phyloP scores from a whole-genome alignment of 257 asterid species.

The Nicotiana tabacum region DNA sequence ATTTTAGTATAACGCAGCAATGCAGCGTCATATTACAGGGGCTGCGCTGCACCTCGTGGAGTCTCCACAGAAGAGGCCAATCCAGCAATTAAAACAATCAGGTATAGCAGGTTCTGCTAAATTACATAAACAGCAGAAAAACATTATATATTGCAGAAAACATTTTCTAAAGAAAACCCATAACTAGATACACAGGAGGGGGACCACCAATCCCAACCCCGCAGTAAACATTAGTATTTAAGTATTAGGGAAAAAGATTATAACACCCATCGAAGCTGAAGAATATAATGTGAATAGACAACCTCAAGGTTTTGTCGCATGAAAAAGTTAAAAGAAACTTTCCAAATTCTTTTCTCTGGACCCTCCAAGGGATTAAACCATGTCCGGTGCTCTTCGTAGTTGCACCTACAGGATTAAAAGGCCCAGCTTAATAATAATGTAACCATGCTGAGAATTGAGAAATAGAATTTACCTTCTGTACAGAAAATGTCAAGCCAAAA shows the following conservation, averaged over 20 bases:
- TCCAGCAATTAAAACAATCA: neutral
- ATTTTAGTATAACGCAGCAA: neutral
- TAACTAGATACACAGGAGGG: neutral
- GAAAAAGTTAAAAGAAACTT: neutral
- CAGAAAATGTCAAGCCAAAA: neutral
- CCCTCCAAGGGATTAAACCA: neutral
- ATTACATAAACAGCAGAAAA: neutral
- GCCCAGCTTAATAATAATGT: neutral
- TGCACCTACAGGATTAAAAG: neutral
- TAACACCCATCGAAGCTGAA: neutral
- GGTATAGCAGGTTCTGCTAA: slow-evolving; percentile 1
- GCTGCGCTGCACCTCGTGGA: neutral
- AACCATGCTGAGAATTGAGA: neutral
- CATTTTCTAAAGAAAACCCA: neutral
- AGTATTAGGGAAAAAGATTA: neutral
- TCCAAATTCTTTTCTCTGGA: neutral
- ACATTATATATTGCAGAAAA: neutral
- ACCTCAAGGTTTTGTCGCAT: neutral
- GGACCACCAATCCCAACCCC: neutral
- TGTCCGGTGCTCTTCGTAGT: neutral
- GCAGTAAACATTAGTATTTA: neutral
- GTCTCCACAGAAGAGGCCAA: neutral
- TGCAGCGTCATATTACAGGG: neutral
- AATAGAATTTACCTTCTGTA: neutral
- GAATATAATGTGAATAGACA: neutral